A percentile compares a stretch with the other conserved stretches of the same genome.
Evolutionary conservation across 2,329 filamentous ascomycete genomes (phyloP).

Genomic region (Phaeophleospora eucalypticola): DNA sequence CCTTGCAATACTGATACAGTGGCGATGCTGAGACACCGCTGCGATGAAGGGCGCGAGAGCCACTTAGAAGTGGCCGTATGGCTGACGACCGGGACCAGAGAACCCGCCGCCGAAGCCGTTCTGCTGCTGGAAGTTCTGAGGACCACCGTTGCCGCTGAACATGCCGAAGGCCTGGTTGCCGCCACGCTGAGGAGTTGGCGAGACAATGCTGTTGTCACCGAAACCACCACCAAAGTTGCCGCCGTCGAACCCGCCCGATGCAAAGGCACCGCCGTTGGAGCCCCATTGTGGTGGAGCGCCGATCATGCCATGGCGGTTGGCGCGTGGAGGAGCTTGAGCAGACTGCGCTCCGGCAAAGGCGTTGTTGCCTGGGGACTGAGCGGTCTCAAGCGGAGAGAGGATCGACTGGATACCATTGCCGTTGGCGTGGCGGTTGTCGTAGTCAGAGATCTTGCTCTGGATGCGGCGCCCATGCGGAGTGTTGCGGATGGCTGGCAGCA

Average conservation of each 20-base stretch:
- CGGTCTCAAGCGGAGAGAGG: conserved; percentile 19
- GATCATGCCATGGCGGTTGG: conserved; percentile 28
- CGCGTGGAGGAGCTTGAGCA: conserved; percentile 18
- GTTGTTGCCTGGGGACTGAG: background rate
- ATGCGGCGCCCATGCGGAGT: conserved; percentile 95
- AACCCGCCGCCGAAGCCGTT: conserved; percentile 23
- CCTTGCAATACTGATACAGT: conserved; percentile 19
- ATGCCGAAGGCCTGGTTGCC: conserved; percentile 21
- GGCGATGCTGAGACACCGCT: background rate
- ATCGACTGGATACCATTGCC: conserved; percentile 28
- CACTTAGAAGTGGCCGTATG: conserved; percentile 26
- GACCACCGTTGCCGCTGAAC: conserved; percentile 11
- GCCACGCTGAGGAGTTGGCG: conserved; percentile 30
- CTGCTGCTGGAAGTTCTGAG: conserved; percentile 17
- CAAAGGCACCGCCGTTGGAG: conserved; percentile 16
- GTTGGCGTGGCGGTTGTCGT: conserved; percentile 41
- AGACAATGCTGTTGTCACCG: conserved; percentile 19
- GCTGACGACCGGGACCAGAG: conserved; percentile 15
- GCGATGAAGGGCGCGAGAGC: conserved; percentile 2
- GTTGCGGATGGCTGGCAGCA: conserved; percentile 77
- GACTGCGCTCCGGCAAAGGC: conserved; percentile 5
- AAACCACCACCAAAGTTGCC: conserved; percentile 11
- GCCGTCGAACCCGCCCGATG: conserved; percentile 5
- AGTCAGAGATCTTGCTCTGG: conserved; percentile 72
- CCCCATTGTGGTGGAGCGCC: conserved; percentile 23